Evolutionary conservation across 148 eudicot species (phyloP).

Genomic region (Cornus controversa): DNA sequence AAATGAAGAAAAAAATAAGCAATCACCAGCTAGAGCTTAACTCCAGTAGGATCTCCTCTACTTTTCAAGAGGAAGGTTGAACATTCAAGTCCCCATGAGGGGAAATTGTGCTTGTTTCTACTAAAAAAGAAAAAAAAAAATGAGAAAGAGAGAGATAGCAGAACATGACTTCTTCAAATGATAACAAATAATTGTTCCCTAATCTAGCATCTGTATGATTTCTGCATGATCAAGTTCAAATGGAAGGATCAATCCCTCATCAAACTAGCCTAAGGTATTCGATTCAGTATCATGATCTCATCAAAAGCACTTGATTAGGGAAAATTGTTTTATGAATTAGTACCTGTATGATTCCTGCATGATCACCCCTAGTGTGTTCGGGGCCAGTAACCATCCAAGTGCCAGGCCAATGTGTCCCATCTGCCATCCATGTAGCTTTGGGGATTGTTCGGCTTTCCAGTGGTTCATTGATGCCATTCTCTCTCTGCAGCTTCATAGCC

Average conservation of each 20-base stretch:
- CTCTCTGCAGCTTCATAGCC: slow-evolving; percentile 76
- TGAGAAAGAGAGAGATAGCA: too few species aligned
- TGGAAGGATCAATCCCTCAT: neutral
- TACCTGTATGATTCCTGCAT: slow-evolving; percentile 97
- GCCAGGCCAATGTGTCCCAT: slow-evolving; percentile 95
- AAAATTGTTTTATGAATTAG: neutral
- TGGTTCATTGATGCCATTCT: slow-evolving; percentile 53
- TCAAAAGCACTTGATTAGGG: neutral
- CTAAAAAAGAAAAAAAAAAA: too few species aligned
- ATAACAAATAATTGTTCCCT: too few species aligned
- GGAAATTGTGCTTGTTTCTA: too few species aligned
- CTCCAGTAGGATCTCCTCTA: too few species aligned
- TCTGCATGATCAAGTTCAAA: neutral
- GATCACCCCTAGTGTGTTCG: slow-evolving; percentile 87
- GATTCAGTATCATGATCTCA: neutral
- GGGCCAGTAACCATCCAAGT: slow-evolving; percentile 69
- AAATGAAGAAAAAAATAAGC: too few species aligned
- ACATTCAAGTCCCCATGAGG: too few species aligned
- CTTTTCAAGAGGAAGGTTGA: too few species aligned
- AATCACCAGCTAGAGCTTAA: too few species aligned
- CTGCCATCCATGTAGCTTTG: slow-evolving; percentile 95
- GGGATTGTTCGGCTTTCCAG: slow-evolving; percentile 60
- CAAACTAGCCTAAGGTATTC: neutral
- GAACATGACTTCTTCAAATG: too few species aligned
- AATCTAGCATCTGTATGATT: too few species aligned